Evolutionary conservation across 495 filamentous ascomycete species (phyloP), one percentile per base, ranked within the genome.

Genomic region (Aspergillus cavernicola): DNA sequence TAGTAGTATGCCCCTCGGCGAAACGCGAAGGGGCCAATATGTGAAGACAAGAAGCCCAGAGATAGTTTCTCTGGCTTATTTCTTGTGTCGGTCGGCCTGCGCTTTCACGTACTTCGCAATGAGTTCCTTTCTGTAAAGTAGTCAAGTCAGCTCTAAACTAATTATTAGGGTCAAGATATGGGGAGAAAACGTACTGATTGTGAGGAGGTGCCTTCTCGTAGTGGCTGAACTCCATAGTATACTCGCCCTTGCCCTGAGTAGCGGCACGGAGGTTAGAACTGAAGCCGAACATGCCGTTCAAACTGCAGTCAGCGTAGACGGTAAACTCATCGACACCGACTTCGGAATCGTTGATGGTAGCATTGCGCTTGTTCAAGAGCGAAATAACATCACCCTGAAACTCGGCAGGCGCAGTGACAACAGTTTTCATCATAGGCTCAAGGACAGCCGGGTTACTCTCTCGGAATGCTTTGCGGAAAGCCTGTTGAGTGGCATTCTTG

Each of bases 231-330:
- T 99, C 95, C 95, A 99, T 99, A 56, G 80, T 86, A 63, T 96
- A 99, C 77, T 99, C 95, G 59, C 95, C 95, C 80, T 99, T 99
- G 47, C 93, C 95, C 76, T 99, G 95, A 9, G 92, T 97, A 19
- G 90, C 87, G 4, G 95, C 95, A 56, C 95, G 81, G 69, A 99
- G 73, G 71, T 95, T 85, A 32, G 80, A 85, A 53, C 84, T 89
- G 74, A 99, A 97, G 48, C 95, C 95, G 71, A 99, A 99, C 95
- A 99, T 97, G 60, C 84, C 82, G 65, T 96, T 93, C 68, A 99
- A 69, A 65, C 83, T 88, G 76, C 92, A 96, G 69, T 97, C 92
- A 5, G 92, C 91, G 51, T 84, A 80, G 46, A 99, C 80, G n/a
- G 89, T 92, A 70, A 99, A 97, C 66, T 99, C 95, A 55, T 99